Evolutionary conservation across 192 early-diverging fungal species (phyloP), one percentile per base, ranked within the genome.

Genomic region (Rhizophagus sp.): DNA sequence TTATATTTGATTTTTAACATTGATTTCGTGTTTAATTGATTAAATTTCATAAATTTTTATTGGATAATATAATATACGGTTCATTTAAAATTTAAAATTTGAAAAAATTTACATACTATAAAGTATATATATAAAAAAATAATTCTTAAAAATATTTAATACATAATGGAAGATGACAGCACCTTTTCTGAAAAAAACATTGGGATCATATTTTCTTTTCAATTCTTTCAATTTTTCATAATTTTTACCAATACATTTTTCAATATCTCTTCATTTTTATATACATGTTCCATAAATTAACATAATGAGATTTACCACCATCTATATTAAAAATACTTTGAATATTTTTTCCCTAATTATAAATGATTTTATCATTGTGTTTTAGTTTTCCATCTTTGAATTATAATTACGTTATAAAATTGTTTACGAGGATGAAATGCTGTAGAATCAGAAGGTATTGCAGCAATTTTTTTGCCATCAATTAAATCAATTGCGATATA

Each of bases 171-270:
- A 66, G 22, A 67, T 34, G 6, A 67, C 65, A 13, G 25, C 7
- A 13, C 65, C 24, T 19, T 67, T 67, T 15, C 33, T 34, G n/a
- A 67, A 67, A 1, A 67, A 67, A 7, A 67, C 65, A 17, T 67
- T 34, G 4, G 65, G 65, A 17, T 67, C 65, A 19, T 67, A 67
- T 25, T 67, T 67, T 67, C 65, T 67, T 67, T 67, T 67, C 10
- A 67, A 33, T 34, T 67, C 27, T 67, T 67, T 67, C 8, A 67
- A 67, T 27, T 34, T 67, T 27, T 67, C 65, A 9, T 27, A 67
- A 67, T 67, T 67, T 22, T 24, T 12, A 34, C 65, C 27, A 3
- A 67, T 11, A 25, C 3, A 15, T 8, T 25, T 67, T 17, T 25
- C 24, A 34, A 25, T 0, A 4, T 33, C 10, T 34, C 65, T 67